Evolutionary conservation across 495 filamentous ascomycete genomes (phyloP), one percentile per base, ranked within the genome.

Genomic region (Aspergillus olivimuriae): DNA sequence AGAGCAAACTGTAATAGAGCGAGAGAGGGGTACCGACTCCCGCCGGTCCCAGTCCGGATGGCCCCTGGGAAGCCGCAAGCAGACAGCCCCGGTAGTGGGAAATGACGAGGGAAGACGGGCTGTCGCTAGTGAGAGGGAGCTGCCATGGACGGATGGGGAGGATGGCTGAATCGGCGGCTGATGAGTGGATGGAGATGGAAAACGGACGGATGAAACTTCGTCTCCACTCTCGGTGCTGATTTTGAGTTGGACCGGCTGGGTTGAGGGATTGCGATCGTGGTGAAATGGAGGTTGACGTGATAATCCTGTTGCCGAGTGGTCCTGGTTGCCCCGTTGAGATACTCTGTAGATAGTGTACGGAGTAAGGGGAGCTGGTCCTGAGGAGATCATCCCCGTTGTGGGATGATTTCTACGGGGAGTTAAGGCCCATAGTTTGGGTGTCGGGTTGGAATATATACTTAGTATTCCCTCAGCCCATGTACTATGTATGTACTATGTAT

Each of bases 241-340:
- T 52, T 47, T 37, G 49, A 52, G 49, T 47, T 52, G 49, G 44
- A 42, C 44, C 28, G 35, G 24, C 43, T 39, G 26, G 34, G 14
- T 33, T 26, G 16, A 15, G 17, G 30, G 22, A 26, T 20, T 37
- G 32, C 26, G 19, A 26, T 39, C 22, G 16, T 36, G 21, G n/a
- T n/a, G n/a, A n/a, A n/a, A 39, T 39, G 8, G 22, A 20, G 18
- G 23, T 39, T 22, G 8, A 30, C 26, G 7, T 7, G 12, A 7
- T 30, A 30, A 4, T 34, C 32, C 2, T 15, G 18, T 3, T 37
- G 17, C 6, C 21, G 19, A 20, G 19, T 36, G 5, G 9, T 34
- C 15, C 26, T 30, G 26, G 26, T 12, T 7, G 12, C 7, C 7
- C 26, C 7, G n/a, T n/a, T n/a, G n/a, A n/a, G n/a, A n/a, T n/a